Evolutionary conservation across 345 rosid species (phyloP).

Genomic region (Anacardium occidentale): DNA sequence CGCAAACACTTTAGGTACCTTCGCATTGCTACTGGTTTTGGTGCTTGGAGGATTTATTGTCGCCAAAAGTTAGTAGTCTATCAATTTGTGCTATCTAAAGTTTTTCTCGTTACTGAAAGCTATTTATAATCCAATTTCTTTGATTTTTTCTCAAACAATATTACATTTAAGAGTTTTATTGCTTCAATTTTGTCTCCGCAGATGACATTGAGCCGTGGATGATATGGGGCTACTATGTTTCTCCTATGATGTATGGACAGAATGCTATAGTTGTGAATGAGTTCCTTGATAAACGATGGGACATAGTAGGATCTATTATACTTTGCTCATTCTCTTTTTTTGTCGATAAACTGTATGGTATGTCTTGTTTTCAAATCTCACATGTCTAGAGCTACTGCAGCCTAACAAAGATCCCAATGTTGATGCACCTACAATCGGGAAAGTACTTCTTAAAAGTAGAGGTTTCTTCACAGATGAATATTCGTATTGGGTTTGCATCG

Average conservation of each 20-base stretch:
- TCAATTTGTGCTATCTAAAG: no score
- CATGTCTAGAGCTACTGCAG: constrained; percentile 44
- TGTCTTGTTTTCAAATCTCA: no score
- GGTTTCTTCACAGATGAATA: constrained; percentile 63
- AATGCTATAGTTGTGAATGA: constrained; percentile 85
- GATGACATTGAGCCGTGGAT: constrained; percentile 70
- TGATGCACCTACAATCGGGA: constrained; percentile 59
- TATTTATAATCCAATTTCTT: no score
- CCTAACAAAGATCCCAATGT: constrained; percentile 49
- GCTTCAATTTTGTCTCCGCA: constrained; percentile 23
- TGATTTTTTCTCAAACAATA: no score
- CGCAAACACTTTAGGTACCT: constrained; percentile 61
- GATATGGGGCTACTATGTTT: constrained; percentile 81
- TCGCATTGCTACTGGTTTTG: constrained; percentile 68
- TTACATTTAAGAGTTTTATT: constrained; percentile 11
- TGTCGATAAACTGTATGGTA: no score
- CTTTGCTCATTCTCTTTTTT: background rate
- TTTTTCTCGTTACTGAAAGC: no score
- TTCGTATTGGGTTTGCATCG: constrained; percentile 85
- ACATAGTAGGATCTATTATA: constrained; percentile 40
- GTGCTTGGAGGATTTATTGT: constrained; percentile 85
- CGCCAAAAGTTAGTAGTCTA: constrained; percentile 76
- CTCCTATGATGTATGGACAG: constrained; percentile 98
- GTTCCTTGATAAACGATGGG: constrained; percentile 84
- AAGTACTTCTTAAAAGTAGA: constrained; percentile 58